Percentiles rank a stretch among this genome's conserved stretches.
These are phyloP conservation scores for Apiospora pterosperma DNA, from an alignment of 2,329 filamentous ascomycete genomes.

Conservation along the genomic window DNA sequence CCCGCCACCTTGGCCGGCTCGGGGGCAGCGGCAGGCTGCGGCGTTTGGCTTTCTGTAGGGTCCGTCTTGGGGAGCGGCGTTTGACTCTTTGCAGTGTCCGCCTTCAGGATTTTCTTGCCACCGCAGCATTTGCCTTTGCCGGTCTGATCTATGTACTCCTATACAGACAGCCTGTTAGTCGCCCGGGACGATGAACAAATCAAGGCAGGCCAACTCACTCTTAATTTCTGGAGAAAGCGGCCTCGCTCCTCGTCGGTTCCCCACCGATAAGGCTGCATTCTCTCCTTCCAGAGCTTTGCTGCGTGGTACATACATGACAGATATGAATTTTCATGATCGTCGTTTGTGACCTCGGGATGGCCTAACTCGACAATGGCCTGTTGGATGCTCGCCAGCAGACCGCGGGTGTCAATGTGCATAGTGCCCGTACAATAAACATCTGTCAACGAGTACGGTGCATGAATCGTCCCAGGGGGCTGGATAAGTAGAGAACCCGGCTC, in stretches of 20 bases:
- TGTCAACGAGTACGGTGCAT: constrained; percentile 4
- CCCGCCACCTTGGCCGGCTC: not conserved
- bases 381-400: not conserved
- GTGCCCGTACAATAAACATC: constrained; percentile 4
- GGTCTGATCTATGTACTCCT: not conserved
- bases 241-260: not conserved
- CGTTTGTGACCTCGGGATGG: constrained; percentile 6
- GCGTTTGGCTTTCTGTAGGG: not conserved
- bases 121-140: not conserved
- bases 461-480: constrained; percentile 1
- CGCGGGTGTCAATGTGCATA: constrained; percentile 7
- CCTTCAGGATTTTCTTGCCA: not conserved
- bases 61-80: not conserved
- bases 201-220: not conserved
- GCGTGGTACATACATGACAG: constrained; percentile 4
- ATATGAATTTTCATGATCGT: constrained; percentile 1
- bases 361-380: not conserved
- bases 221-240: not conserved
- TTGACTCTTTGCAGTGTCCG: not conserved
- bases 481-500: constrained; percentile 3
- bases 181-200: not conserved
- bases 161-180: not conserved
- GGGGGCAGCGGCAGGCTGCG: not conserved
- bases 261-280: constrained; percentile 2
- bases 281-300: constrained; percentile 5